phyloP scores from a whole-genome alignment of 2,329 filamentous ascomycete species.

The Blastomyces gilchristii region DNA sequence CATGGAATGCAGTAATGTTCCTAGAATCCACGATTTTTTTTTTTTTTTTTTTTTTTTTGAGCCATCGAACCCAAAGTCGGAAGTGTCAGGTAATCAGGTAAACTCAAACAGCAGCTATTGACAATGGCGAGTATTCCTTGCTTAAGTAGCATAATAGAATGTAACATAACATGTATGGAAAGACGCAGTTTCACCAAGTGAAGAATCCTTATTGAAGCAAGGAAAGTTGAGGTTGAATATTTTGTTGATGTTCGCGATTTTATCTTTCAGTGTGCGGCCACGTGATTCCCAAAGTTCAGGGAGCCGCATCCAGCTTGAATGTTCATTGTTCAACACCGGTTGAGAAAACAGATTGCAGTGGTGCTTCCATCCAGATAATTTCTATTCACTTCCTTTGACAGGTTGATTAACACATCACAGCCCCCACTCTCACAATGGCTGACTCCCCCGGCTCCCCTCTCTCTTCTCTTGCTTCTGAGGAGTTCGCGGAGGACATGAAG shows the following conservation, averaged over 20 bases:
- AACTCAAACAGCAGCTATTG: background rate
- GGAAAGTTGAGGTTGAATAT: background rate
- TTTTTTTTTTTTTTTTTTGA: background rate
- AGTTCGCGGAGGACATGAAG: slow-evolving; percentile 51
- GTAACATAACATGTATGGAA: background rate
- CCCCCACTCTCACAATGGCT: slow-evolving; percentile 28
- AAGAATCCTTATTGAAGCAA: background rate
- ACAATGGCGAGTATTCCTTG: background rate
- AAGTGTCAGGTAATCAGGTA: background rate
- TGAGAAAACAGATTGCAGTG: background rate
- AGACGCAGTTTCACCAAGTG: background rate
- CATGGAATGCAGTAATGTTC: background rate
- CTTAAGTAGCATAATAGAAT: background rate
- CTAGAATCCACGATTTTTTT: no score
- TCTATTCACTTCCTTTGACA: background rate
- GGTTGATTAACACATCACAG: background rate
- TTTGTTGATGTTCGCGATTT: background rate
- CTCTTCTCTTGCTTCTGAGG: slow-evolving; percentile 54
- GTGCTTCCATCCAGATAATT: background rate
- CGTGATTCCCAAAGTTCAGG: background rate
- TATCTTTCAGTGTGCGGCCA: background rate
- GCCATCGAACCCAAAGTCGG: background rate
- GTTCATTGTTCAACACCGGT: background rate
- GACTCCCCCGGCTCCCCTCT: slow-evolving; percentile 54
- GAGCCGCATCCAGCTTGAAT: background rate